Conservation (phyloP, 2,329 filamentous ascomycete genomes). For the Pezicula carpinea region DNA sequence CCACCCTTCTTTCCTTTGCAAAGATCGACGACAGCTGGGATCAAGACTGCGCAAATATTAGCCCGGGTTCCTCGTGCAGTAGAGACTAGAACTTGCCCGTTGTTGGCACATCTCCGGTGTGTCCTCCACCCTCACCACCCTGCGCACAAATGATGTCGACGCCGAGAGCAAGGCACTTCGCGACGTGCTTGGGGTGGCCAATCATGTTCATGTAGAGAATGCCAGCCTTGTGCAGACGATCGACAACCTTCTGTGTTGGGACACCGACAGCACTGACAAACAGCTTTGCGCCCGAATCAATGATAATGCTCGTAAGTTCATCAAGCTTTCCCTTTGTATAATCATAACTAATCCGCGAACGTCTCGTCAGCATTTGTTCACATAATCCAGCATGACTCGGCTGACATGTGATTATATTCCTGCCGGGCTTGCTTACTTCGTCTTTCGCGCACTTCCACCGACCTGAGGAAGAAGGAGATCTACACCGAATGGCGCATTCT, state of each 20-base stretch:
- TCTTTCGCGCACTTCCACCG: conserved; percentile 89
- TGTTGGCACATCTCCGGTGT: conserved; percentile 92
- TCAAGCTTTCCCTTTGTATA: conserved; percentile 99
- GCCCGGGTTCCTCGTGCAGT: background rate
- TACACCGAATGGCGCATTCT: conserved; percentile 93
- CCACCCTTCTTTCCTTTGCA: conserved; percentile 79
- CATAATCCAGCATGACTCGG: conserved; percentile 6
- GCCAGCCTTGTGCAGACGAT: conserved; percentile 80
- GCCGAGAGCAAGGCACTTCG: conserved; percentile 89
- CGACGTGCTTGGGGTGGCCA: conserved; percentile 97
- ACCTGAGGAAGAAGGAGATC: conserved; percentile 93
- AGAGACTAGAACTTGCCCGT: conserved; percentile 23
- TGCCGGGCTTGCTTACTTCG: conserved; percentile 57
- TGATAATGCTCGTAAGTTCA: conserved; percentile 86
- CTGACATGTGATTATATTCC: conserved; percentile 3
- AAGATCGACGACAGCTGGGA: conserved; percentile 83
- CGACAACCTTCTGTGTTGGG: conserved; percentile 82
- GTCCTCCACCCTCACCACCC: conserved; percentile 94
- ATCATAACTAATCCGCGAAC: conserved; percentile 68
- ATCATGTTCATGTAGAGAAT: conserved; percentile 99
- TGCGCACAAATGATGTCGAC: conserved; percentile 98
- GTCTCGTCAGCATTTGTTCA: conserved; percentile 18
- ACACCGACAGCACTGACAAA: conserved; percentile 98
- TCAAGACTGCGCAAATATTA: conserved; percentile 57
- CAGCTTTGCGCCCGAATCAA: conserved; percentile 83